Percentiles rank a stretch among this genome's conserved stretches.
Conservation (phyloP, 139 green algal species). For the Chlorella sorokiniana region DNA sequence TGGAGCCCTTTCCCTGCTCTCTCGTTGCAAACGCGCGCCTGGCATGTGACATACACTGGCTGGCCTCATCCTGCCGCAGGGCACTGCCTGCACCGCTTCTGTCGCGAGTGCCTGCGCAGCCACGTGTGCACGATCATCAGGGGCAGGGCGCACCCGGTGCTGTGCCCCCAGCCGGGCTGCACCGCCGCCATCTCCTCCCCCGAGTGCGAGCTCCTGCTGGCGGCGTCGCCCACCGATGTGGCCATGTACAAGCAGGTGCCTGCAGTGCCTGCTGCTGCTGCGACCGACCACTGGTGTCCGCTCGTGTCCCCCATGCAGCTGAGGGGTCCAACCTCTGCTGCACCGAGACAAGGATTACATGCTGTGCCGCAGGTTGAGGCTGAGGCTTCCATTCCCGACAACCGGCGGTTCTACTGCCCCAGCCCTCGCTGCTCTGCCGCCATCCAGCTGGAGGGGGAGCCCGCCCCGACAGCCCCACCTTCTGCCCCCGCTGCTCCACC, state of each 20-base stretch:
- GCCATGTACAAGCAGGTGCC: slow-evolving; percentile 12
- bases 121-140: slow-evolving; percentile 39
- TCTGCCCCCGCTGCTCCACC: slow-evolving; percentile 49
- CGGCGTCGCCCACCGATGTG: background rate
- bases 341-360: too few relatives aligned
- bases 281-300: background rate
- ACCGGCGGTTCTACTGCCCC: slow-evolving; percentile 35
- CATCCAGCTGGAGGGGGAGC: slow-evolving; percentile 38
- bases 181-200: background rate
- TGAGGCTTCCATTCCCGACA: slow-evolving; percentile 32
- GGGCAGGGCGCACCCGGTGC: slow-evolving; percentile 40
- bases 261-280: background rate
- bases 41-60: background rate
- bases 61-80: background rate
- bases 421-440: slow-evolving; percentile 27
- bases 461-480: slow-evolving; percentile 26
- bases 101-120: slow-evolving; percentile 39
- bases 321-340: too few relatives aligned
- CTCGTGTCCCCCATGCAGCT: background rate
- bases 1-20: too few relatives aligned
- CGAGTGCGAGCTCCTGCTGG: slow-evolving; percentile 31
- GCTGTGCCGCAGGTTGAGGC: slow-evolving; percentile 29
- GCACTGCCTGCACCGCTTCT: slow-evolving; percentile 47
- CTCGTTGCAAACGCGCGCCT: background rate
- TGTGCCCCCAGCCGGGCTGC: slow-evolving; percentile 26